These are phyloP conservation scores for Oldenlandia corymbosa DNA, from an alignment of 257 asterid species.

Conservation along the genomic window DNA sequence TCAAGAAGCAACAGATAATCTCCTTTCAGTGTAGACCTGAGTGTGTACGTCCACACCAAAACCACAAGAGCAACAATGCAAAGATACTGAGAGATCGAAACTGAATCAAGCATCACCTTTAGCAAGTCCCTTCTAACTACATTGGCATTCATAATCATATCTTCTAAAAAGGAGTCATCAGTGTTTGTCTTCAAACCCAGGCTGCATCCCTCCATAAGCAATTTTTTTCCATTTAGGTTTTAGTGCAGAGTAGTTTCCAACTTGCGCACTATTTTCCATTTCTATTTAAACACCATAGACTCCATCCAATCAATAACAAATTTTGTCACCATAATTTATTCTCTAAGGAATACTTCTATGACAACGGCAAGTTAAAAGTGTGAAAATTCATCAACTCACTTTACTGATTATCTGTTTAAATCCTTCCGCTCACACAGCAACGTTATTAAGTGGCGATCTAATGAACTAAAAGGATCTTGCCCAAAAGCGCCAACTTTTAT, in stretches of 20 bases:
- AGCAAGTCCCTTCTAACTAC: slow-evolving; percentile 79
- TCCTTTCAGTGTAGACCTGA: slow-evolving; percentile 47
- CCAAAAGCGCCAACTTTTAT: too few relatives aligned
- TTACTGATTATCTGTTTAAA: too few relatives aligned
- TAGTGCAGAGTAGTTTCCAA: slow-evolving; percentile 35
- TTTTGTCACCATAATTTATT: not conserved
- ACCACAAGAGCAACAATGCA: slow-evolving; percentile 83
- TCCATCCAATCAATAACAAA: not conserved
- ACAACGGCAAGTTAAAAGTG: too few relatives aligned
- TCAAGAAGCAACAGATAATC: slow-evolving; percentile 56
- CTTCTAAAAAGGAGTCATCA: slow-evolving; percentile 78
- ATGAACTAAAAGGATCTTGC: too few relatives aligned
- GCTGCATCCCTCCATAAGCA: slow-evolving; percentile 94
- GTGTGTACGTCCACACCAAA: slow-evolving; percentile 83
- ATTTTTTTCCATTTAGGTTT: slow-evolving; percentile 69
- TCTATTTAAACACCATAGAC: slow-evolving; percentile 8
- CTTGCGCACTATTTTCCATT: slow-evolving; percentile 40
- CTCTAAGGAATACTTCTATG: too few relatives aligned
- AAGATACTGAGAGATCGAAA: slow-evolving; percentile 81
- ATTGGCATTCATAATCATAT: slow-evolving; percentile 95
- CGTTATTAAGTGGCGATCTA: too few relatives aligned
- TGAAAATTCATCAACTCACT: too few relatives aligned
- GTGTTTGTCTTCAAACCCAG: slow-evolving; percentile 89
- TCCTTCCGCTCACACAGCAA: too few relatives aligned
- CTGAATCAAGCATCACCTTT: slow-evolving; percentile 79